phyloP scores from a whole-genome alignment of 495 filamentous ascomycete genomes.

The Penicillium taxi region DNA sequence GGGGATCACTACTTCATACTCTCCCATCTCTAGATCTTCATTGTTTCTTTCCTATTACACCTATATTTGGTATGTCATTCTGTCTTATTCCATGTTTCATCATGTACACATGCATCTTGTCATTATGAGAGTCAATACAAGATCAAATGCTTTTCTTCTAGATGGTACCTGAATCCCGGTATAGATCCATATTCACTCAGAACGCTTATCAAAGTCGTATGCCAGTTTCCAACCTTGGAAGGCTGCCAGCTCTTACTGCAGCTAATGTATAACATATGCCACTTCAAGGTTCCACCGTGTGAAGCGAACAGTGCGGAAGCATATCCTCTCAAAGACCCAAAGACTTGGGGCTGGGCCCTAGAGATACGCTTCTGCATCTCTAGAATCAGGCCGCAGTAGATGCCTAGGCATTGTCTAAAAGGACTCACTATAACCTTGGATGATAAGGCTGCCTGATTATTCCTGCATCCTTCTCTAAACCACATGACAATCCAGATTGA shows the following conservation, averaged over 20 bases:
- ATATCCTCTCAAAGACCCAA: background rate
- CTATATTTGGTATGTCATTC: background rate
- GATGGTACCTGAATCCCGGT: background rate
- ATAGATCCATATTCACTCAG: background rate
- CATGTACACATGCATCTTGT: slow-evolving; percentile 16
- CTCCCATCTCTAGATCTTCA: background rate
- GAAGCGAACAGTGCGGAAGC: slow-evolving; percentile 19
- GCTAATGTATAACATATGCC: slow-evolving; percentile 19
- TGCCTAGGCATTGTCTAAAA: too few relatives aligned
- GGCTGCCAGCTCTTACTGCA: slow-evolving; percentile 11
- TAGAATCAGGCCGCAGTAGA: background rate
- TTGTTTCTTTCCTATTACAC: background rate
- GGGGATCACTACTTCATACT: background rate
- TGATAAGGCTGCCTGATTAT: background rate
- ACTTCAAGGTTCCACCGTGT: slow-evolving; percentile 19
- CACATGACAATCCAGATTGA: background rate
- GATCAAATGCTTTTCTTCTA: background rate
- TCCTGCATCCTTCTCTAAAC: background rate
- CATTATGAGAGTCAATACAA: slow-evolving; percentile 11
- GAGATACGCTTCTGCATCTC: background rate
- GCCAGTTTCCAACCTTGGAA: slow-evolving; percentile 11
- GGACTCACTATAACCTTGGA: background rate
- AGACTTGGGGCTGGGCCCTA: slow-evolving; percentile 1
- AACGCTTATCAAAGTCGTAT: slow-evolving; percentile 10
- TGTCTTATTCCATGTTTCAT: slow-evolving; percentile 4